Base-by-base conservation (phyloP, 495 filamentous ascomycete species). In the Trichoderma orchidacearum region DNA sequence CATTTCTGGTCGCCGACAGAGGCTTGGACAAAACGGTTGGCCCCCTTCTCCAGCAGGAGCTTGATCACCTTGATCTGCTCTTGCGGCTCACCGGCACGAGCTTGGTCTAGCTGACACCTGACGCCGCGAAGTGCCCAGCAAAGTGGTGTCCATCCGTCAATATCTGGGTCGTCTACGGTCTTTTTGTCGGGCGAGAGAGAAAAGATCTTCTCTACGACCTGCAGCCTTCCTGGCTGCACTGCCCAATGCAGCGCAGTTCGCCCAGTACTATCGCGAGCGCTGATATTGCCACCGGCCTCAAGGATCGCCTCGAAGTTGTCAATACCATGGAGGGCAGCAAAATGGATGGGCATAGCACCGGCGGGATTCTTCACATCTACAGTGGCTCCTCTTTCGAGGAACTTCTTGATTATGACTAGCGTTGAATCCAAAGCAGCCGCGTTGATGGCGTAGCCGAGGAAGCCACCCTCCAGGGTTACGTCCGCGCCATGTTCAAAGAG, bases 81-180 rank as follows among this genome's bases (percentile, higher is more conserved):
- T 3, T 32, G 30, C 38, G 34, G 36, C 32, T 51, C 52, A 28
- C 53, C 50, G 0, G 52, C 53, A 8, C 18, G n/a, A 6, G 50
- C 52, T 17, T 35, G 18, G 13, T n/a, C 13, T 2, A 59, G 13
- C 36, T 38, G 56, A 41, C 51, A 17, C 27, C 41, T 7, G 5
- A 34, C 17, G 11, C 30, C 60, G 18, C 59, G 51, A 29, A 53
- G 41, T 7, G 58, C 62, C 58, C 58, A 64, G 51, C 27, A 55
- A 7, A 64, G 50, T n/a, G 60, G 60, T 5, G 60, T 60, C 62
- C 62, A 64, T 23, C 62, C 62, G 54, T 60, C 56, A 28, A 54
- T 35, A 27, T 64, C 62, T 13, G 30, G n/a, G 23, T 60, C 50
- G 23, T 62, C 51, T 6, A 60, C 18, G 15, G 51, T 30, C 3